Conservation (phyloP, 331 rosid genomes). For the Pyracantha coccinea region DNA sequence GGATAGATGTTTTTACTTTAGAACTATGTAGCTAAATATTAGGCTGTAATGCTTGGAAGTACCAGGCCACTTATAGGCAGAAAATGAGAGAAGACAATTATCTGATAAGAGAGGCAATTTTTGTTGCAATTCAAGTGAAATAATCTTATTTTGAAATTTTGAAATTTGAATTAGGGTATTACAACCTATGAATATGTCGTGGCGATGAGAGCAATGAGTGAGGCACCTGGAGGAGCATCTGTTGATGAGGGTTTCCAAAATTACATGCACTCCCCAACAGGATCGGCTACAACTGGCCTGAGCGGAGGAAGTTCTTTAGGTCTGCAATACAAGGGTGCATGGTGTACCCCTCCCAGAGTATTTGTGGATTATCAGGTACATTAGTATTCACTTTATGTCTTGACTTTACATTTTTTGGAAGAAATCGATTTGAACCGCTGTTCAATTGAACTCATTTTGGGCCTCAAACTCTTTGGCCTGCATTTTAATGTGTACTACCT, state of each 20-base stretch:
- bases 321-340: constrained; percentile 80
- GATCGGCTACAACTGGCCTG: constrained; percentile 92
- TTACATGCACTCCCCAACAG: constrained; percentile 71
- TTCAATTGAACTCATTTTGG: background rate
- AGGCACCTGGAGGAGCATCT: constrained; percentile 61
- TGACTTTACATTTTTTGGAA: background rate
- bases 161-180: constrained; percentile 63
- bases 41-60: background rate
- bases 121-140: background rate
- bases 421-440: background rate
- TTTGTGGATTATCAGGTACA: constrained; percentile 91
- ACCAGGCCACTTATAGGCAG: background rate
- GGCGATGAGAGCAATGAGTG: constrained; percentile 96
- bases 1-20: constrained; percentile 1
- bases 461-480: background rate
- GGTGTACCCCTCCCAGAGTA: constrained; percentile 98
- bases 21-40: background rate
- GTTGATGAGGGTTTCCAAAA: constrained; percentile 61
- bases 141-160: constrained; percentile 4
- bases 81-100: background rate
- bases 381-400: constrained; percentile 3
- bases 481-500: background rate
- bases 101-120: background rate
- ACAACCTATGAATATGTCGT: constrained; percentile 94
- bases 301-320: constrained; percentile 97